These are phyloP conservation scores for Alternaria arbusti DNA, from an alignment of 2,329 filamentous ascomycete genomes.

Conservation along the genomic window DNA sequence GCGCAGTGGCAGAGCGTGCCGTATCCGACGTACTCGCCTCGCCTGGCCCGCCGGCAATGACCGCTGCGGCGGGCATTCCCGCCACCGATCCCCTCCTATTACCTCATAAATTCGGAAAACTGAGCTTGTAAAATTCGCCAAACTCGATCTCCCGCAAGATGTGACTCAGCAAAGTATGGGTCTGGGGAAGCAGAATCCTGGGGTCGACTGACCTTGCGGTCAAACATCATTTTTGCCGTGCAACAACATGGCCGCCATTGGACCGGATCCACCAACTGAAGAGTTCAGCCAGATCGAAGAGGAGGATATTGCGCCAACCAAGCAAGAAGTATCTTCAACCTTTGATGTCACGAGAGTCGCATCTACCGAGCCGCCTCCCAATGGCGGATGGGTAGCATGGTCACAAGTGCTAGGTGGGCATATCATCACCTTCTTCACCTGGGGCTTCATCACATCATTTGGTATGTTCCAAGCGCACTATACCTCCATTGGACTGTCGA, in stretches of 20 bases:
- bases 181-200: not conserved
- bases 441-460: constrained; percentile 42
- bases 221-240: not conserved
- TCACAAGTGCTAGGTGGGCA: constrained; percentile 49
- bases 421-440: constrained; percentile 52
- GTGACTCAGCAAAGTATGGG: constrained; percentile 6
- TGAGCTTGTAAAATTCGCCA: not conserved
- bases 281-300: not conserved
- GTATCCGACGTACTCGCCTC: not conserved
- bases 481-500: constrained; percentile 14
- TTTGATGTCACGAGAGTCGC: constrained; percentile 8
- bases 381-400: constrained; percentile 57
- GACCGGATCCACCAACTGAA: not conserved
- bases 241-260: constrained; percentile 5
- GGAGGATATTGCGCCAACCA: not conserved
- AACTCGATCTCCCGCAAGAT: not conserved
- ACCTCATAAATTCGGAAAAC: not conserved
- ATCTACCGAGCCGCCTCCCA: constrained; percentile 22
- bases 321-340: not conserved
- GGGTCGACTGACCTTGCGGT: not conserved
- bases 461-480: constrained; percentile 45
- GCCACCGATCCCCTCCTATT: not conserved
- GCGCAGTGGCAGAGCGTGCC: not conserved
- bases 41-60: not conserved
- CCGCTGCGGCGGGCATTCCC: not conserved